Base-by-base conservation (phyloP, 306 rosid genomes). In the Medicago lupulina region DNA sequence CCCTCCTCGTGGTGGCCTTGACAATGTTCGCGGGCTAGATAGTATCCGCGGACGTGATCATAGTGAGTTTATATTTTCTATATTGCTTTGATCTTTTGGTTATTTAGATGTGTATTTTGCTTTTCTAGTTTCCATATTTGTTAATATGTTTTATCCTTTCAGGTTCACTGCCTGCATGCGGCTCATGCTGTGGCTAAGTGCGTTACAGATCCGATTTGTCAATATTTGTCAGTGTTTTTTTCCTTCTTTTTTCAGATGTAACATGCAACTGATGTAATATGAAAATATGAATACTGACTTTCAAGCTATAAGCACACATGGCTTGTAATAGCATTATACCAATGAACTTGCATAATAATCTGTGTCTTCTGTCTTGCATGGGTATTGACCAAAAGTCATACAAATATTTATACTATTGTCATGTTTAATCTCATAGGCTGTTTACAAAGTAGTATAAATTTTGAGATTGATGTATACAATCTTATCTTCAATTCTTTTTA, bases 101-200 rank as follows among this genome's bases (percentile, higher is more conserved):
- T 50, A 50, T 47, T 12, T 43, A 17, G 16, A 50, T 71, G 2
- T 40, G 54, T 59, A 39, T 17, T 49, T 47, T 59, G 1, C n/a
- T 72, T 40, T 38, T 70, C 43, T 62, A 38, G n/a, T 19, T 23
- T 71, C 60, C 53, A 40, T 18, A 13, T 53, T 57, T 75, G 36
- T 68, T 74, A 70, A 74, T 23, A 7, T 40, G 5, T 61, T 14
- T 47, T 41, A 41, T 40, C 16, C 55, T 79, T 82, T 0, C 97
- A 95, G 97, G 81, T 86, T 80, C 99, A 8, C 77, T 88, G 28
- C 99, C 99, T 63, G 99, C 97, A 18, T 95, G 99, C 8, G 99
- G 97, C 38, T 95, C 99, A 58, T 95, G 99, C 96, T 95, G 99
- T 55, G 97, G 99, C 43, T 95, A 73, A 90, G 72, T 86, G 62